Evolutionary conservation across 345 rosid species (phyloP), one percentile per base, ranked within the genome.

Genomic region (Camelina laxa): DNA sequence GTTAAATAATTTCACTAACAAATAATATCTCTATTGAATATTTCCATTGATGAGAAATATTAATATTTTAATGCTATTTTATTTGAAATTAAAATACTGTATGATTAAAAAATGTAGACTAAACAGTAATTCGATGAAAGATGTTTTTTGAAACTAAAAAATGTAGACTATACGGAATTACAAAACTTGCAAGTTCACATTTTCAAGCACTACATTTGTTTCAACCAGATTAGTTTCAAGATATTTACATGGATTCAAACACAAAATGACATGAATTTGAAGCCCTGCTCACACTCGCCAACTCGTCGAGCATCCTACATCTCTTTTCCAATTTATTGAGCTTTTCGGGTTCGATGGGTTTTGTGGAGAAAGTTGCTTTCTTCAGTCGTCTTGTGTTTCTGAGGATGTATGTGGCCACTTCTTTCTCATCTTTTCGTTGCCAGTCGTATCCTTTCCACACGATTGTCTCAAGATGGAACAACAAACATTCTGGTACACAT

Each of bases 401-500:
- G 1, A 70, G 57, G 11, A 70, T 44, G 45, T 69, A 69, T 17
- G n/a, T 19, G 9, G 74, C 65, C 44, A 69, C 65, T 44, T 69
- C 21, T 69, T 58, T 69, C 45, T 45, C 56, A 17, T 57, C 33
- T 44, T 14, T 65, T 44, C 35, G 56, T 17, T 45, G 12, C 45
- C 74, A 70, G 7, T 6, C 7, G 7, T 58, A 58, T 31, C 11
- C 7, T 58, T 2, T 45, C 74, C 57, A 58, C 22, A 45, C 8
- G 0, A 70, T 33, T 31, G 57, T 45, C 45, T 70, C 66, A 15
- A 70, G 65, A 19, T 70, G 65, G 7, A 31, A 20, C 65, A 45
- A 58, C 66, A 69, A 30, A 57, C 55, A 69, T 16, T 56, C 55
- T 7, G 73, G 73, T 56, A 31, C 73, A 30, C 73, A 30, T 56